Percentiles rank a stretch among this genome's conserved stretches.
Conservation (phyloP, 1,284 basidiomycete species). For the Calocybe gambosa region DNA sequence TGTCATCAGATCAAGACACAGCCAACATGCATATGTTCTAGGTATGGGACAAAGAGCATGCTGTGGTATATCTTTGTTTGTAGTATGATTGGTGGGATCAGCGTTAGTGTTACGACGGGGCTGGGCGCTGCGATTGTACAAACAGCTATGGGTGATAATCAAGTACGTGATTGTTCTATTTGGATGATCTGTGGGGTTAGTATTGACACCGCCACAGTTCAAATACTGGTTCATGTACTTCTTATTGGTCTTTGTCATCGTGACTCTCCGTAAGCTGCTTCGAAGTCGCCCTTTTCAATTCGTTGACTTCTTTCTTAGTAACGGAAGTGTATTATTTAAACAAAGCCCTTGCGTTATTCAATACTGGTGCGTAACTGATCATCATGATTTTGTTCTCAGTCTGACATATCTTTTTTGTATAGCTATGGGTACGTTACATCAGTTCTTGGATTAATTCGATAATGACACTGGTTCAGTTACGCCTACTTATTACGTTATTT, state of each 20-base stretch:
- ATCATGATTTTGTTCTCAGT: constrained; percentile 4
- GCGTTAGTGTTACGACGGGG: constrained; percentile 93
- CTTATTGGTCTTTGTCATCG: constrained; percentile 76
- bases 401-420: constrained; percentile 19
- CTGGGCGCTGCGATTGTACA: constrained; percentile 90
- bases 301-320: constrained; percentile 34
- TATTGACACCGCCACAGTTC: constrained; percentile 40
- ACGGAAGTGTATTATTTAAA: constrained; percentile 96
- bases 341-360: constrained; percentile 94
- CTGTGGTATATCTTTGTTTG: constrained; percentile 94
- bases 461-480: constrained; percentile 49
- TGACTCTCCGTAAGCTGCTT: constrained; percentile 64
- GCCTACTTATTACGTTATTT: constrained; percentile 85
- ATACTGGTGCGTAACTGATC: constrained; percentile 56
- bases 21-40: constrained; percentile 20
- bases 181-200: no score
- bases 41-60: constrained; percentile 92
- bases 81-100: constrained; percentile 94
- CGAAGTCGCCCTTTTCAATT: no score
- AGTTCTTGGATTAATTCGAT: constrained; percentile 3
- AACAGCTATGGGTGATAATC: constrained; percentile 80
- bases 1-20: no score
- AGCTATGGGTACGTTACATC: constrained; percentile 65
- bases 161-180: constrained; percentile 47
- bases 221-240: constrained; percentile 86